Percentiles rank a stretch among this genome's conserved stretches.
These are phyloP conservation scores for Candida maltosa DNA, from an alignment of 805 yeast genomes.

Conservation along the genomic window DNA sequence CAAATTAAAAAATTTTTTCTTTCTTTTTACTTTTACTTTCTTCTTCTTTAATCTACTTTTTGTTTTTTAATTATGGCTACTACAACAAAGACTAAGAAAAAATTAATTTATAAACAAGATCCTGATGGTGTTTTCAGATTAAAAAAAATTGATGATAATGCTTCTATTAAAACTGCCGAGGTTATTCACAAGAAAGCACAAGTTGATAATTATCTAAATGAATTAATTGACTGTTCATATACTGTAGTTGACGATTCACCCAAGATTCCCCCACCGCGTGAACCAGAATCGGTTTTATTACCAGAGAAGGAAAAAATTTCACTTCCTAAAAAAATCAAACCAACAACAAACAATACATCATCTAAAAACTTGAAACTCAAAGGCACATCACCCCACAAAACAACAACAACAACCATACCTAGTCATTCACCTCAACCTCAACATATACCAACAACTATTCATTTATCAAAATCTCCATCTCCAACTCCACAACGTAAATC, in stretches of 20 bases:
- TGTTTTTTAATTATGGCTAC: conserved; percentile 9
- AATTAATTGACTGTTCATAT: conserved; percentile 30
- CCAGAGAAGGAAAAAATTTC: too few species aligned
- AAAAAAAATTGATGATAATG: conserved; percentile 16
- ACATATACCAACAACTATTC: conserved; percentile 2
- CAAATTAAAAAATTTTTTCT: neutral
- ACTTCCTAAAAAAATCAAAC: conserved; percentile 5
- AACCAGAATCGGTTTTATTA: neutral
- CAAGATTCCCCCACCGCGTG: conserved; percentile 1
- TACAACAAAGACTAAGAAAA: conserved; percentile 19
- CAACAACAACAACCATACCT: neutral
- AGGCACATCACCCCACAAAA: neutral
- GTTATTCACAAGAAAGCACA: conserved; percentile 12
- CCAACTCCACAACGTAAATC: neutral
- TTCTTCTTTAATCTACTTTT: neutral
- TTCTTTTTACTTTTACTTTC: too few species aligned
- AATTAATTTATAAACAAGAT: conserved; percentile 32
- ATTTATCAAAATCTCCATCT: neutral
- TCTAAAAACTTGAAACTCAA: conserved; percentile 1
- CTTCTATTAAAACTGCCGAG: neutral
- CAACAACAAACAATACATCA: conserved; percentile 3
- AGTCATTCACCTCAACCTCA: neutral
- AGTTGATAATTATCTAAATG: conserved; percentile 26
- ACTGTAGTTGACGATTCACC: conserved; percentile 14
- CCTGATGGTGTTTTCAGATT: conserved; percentile 38